Evolutionary conservation across 805 yeast species (phyloP).

Genomic region (Metschnikowia reukaufii): DNA sequence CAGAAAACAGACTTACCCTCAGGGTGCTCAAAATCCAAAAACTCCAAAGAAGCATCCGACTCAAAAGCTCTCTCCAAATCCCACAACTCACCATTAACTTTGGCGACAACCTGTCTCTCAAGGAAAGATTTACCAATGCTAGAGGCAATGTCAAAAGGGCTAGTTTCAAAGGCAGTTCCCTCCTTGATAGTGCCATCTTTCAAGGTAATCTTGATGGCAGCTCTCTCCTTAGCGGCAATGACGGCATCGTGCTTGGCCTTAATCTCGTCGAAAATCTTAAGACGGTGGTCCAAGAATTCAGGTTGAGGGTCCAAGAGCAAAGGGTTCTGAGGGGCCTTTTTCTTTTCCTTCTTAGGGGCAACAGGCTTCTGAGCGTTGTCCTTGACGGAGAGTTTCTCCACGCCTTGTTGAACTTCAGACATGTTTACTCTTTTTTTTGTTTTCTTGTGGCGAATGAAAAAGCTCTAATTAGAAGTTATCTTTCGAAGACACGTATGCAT

Average conservation of each 20-base stretch:
- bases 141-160: conserved; percentile 83
- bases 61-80: conserved; percentile 95
- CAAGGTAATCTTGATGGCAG: conserved; percentile 72
- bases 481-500: conserved; percentile 2
- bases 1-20: conserved; percentile 96
- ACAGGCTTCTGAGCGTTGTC: conserved; percentile 15
- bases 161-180: conserved; percentile 85
- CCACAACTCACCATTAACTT: conserved; percentile 87
- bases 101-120: conserved; percentile 88
- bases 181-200: conserved; percentile 81
- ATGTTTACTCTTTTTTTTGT: conserved; percentile 7
- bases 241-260: conserved; percentile 75
- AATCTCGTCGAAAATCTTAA: conserved; percentile 74
- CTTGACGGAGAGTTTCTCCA: conserved; percentile 20
- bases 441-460: no score
- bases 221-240: conserved; percentile 57
- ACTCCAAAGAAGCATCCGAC: conserved; percentile 63
- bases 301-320: conserved; percentile 72
- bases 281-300: conserved; percentile 77
- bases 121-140: conserved; percentile 82
- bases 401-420: conserved; percentile 22
- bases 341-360: conserved; percentile 36
- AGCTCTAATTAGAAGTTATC: background rate
- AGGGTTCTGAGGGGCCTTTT: conserved; percentile 43
- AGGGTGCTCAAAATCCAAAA: conserved; percentile 87